phyloP scores from a whole-genome alignment of 805 yeast species.

The Scheffersomyces spartinae region DNA sequence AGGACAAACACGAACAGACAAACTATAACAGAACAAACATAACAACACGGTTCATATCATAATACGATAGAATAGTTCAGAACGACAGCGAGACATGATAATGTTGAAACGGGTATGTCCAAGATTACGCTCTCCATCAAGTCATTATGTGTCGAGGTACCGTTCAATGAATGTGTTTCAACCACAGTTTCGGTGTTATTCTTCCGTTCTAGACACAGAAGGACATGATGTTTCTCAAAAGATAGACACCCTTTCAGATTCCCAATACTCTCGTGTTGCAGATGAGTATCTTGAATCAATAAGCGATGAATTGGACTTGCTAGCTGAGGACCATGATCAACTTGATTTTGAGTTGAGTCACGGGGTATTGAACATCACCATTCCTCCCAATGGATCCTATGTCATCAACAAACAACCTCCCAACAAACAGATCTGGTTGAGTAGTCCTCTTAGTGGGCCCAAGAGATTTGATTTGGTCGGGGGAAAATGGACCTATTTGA shows the following conservation, averaged over 20 bases:
- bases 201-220: constrained; percentile 39
- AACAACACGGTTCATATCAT: too few relatives aligned
- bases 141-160: too few relatives aligned
- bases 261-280: constrained; percentile 53
- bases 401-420: constrained; percentile 97
- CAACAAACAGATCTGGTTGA: constrained; percentile 90
- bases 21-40: too few relatives aligned
- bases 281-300: constrained; percentile 61
- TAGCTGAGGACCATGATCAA: constrained; percentile 51
- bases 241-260: constrained; percentile 34
- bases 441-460: constrained; percentile 92
- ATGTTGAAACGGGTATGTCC: too few relatives aligned
- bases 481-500: constrained; percentile 67
- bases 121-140: too few relatives aligned
- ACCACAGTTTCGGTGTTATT: too few relatives aligned
- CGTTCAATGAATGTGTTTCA: too few relatives aligned
- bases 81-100: too few relatives aligned
- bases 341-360: constrained; percentile 68
- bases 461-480: constrained; percentile 66
- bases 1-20: too few relatives aligned
- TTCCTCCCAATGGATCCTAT: constrained; percentile 71
- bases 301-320: constrained; percentile 52
- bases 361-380: constrained; percentile 72
- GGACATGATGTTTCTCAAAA: constrained; percentile 44
- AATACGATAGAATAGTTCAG: too few relatives aligned